Evolutionary conservation across 192 early-diverging fungal genomes (phyloP), one percentile per base, ranked within the genome.

Genomic region (Backusella australiensis): DNA sequence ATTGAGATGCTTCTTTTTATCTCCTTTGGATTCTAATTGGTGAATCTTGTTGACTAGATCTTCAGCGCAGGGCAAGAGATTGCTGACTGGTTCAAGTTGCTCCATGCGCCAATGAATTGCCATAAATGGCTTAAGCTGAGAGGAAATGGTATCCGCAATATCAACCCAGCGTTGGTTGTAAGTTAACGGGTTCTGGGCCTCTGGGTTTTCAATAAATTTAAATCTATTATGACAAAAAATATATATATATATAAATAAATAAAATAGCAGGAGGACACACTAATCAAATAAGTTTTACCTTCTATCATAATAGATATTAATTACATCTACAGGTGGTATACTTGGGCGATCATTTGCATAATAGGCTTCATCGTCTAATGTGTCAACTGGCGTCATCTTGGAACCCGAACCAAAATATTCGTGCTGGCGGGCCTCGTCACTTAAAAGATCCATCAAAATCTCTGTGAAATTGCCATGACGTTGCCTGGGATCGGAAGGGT

Each of bases 71-170:
- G 39, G 70, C 14, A 80, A 41, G 42, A 85, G 26, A 17, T 82
- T 77, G 2, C 44, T 29, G 4, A 76, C 34, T 34, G 71, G 71
- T 63, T 73, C 66, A 4, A 75, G 65, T 15, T 68, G 52, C 69
- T 85, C 83, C 81, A 82, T 82, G 41, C 81, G 78, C 81, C 83
- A 85, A 78, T 85, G 83, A 67, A 85, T 77, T 26, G 78, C 83
- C 2, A 85, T 76, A 78, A 75, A 85, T 52, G 78, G 81, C 26
- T 71, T 26, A 9, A 82, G 72, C 26, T 78, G 71, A 12, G 46
- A 35, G 12, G 81, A 78, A 74, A 82, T 73, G 14, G 53, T 34
- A 35, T 78, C 72, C 1, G 81, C 81, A 6, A 79, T 56, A 17
- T 65, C 49, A 7, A 42, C 59, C 81, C 81, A 82, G 6, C 68